Evolutionary conservation across 164 flowering plant genomes (phyloP), one percentile per base, ranked within the genome.

Genomic region (Aristolochia contorta): DNA sequence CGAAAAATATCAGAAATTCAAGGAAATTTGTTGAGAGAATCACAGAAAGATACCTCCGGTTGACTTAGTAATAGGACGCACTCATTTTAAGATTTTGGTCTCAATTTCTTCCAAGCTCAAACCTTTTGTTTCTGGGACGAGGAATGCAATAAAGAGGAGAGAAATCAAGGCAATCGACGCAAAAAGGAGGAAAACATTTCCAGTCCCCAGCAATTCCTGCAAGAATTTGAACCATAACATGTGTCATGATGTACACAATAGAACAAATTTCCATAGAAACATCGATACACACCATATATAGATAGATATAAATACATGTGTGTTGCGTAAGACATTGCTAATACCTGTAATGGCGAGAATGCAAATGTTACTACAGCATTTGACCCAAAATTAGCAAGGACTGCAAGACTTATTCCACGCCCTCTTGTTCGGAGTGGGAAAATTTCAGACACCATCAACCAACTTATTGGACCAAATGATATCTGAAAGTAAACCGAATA

Each of bases 381-480:
- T 65, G 96, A 81, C 16, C 88, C 97, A 48, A 93, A 93, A 75
- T 93, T 93, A 1, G 89, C 75, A 50, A 93, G 91, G 58, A 90
- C 97, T n/a, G 96, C 95, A 41, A 93, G 91, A 76, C 96, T 93
- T 41, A 90, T 82, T 27, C 97, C 97, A 67, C 81, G 81, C 32
- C 97, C 97, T 73, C 99, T 83, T 51, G 96, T 88, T 21, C 91
- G 91, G 57, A 83, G 68, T 6, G 99, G 96, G 71, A 88, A 93
- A 60, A 90, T 90, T 69, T 93, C 97, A 0, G 97, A 90, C 58
- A 90, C 96, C 97, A 93, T 90, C 21, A 90, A 79, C 99, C 95
- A 93, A 67, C 99, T 86, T 33, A 88, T 85, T 16, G 96, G 97
- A 16, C 97, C 99, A 78, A 88, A 90, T 23, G 99, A 90, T 75